A percentile compares a stretch with the other conserved stretches of the same genome.
These are phyloP conservation scores for Candida glucosophila DNA, from an alignment of 1,139 yeast species.

Conservation along the genomic window DNA sequence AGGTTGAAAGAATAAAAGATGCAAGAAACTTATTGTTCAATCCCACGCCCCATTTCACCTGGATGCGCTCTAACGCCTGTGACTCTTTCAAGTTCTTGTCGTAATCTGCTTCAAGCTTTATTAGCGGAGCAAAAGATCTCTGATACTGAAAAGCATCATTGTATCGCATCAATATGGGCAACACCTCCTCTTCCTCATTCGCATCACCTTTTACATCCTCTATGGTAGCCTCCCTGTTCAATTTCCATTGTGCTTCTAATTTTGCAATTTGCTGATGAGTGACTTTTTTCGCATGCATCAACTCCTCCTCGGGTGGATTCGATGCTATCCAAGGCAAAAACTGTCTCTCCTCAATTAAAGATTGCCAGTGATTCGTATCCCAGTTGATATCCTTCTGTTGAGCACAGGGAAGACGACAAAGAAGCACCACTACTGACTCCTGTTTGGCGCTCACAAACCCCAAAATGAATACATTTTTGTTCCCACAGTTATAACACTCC, in stretches of 20 bases:
- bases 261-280: constrained; percentile 60
- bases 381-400: constrained; percentile 66
- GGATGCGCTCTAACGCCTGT: constrained; percentile 67
- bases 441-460: constrained; percentile 87
- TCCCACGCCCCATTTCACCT: constrained; percentile 69
- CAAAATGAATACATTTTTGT: constrained; percentile 66
- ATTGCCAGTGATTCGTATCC: constrained; percentile 88
- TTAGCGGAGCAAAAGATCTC: constrained; percentile 75
- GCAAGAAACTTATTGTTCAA: constrained; percentile 60
- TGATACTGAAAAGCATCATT: constrained; percentile 84
- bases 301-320: constrained; percentile 56
- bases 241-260: constrained; percentile 78
- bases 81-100: constrained; percentile 72
- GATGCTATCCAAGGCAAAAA: constrained; percentile 78
- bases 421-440: constrained; percentile 77
- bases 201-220: constrained; percentile 40
- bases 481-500: constrained; percentile 90
- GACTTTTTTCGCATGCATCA: constrained; percentile 43
- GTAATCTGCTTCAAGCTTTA: constrained; percentile 72
- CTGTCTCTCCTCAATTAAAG: constrained; percentile 72
- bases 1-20: constrained; percentile 58
- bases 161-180: constrained; percentile 70
- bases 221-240: constrained; percentile 60
- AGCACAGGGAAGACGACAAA: constrained; percentile 89
- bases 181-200: constrained; percentile 50